These are phyloP conservation scores for Cryptosporidium sp. DNA, from an alignment of 169 alveolate genomes.

Conservation along the genomic window DNA sequence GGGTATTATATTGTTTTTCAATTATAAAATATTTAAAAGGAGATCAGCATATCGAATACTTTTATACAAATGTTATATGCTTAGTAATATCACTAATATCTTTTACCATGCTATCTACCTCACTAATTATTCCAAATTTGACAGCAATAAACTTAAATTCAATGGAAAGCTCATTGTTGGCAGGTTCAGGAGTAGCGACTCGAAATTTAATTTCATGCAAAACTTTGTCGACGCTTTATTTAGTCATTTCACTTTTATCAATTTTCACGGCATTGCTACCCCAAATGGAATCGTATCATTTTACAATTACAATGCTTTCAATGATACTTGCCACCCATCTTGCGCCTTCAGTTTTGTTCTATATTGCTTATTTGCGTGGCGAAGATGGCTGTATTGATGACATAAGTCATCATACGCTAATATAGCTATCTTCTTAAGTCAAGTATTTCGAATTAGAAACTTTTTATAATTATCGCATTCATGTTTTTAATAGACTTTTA, in stretches of 20 bases:
- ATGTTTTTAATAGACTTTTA: background rate
- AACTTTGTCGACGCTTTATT: conserved; percentile 32
- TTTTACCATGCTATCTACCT: background rate
- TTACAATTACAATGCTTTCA: conserved; percentile 14
- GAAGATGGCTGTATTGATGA: conserved; percentile 45
- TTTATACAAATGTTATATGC: conserved; percentile 29
- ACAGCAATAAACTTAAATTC: background rate
- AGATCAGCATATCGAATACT: conserved; percentile 30
- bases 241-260: conserved; percentile 12
- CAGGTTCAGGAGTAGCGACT: conserved; percentile 17
- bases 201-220: conserved; percentile 27
- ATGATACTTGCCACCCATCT: conserved; percentile 33
- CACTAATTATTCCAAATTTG: background rate
- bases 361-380: conserved; percentile 59
- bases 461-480: background rate
- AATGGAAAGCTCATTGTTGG: conserved; percentile 11
- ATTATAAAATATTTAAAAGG: background rate
- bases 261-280: conserved; percentile 32
- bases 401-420: background rate
- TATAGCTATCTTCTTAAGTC: background rate
- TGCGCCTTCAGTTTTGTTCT: conserved; percentile 60
- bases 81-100: conserved; percentile 30
- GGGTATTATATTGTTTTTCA: conserved; percentile 49
- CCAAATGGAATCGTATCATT: conserved; percentile 6
- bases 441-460: background rate